Base-by-base conservation (phyloP, 441 rosid species). In the Manihot esculenta region DNA sequence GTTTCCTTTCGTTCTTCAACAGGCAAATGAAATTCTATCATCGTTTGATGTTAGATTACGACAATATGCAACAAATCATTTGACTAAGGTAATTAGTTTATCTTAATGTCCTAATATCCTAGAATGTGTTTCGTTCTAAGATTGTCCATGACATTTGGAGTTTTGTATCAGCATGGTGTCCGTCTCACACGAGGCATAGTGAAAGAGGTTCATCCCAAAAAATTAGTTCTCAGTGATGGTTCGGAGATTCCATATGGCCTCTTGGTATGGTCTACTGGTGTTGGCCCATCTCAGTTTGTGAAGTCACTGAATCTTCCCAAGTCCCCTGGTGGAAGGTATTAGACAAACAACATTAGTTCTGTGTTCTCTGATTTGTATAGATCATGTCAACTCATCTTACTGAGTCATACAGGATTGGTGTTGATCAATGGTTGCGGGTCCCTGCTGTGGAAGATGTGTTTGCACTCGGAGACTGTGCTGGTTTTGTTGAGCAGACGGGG, bases 261-360 rank as follows among this genome's bases (percentile, higher is more conserved):
- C 33, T 68, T 94, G 71, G 96, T 92, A 17, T 94, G 99, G 98
- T 94, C 98, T 26, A 90, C 98, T 7, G 97, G 96, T 38, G 99
- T 94, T 69, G 99, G 98, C 71, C 93, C 98, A 21, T 94, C 94
- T 49, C 72, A 86, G 64, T 94, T 92, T 75, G 90, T 90, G 3
- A 84, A 86, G 60, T 83, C 97, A 56, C 79, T 94, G n/a, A 71
- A 78, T 76, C 83, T 94, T 64, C 93, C 96, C 35, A 90, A 88
- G 79, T 86, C 96, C 68, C 84, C 90, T 23, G 93, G 94, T 77
- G 98, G 97, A 82, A 94, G 99, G 98, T 94, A 73, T 18, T 54
- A 66, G 9, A 61, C 38, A 67, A 50, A 48, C 6, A 66, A 58
- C 21, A 65, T n/a, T 59, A n/a, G 54, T 35, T 17, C 17, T 15